These are phyloP conservation scores for Pythium utonaiense DNA, from an alignment of 352 stramenopile genomes.

Conservation along the genomic window DNA sequence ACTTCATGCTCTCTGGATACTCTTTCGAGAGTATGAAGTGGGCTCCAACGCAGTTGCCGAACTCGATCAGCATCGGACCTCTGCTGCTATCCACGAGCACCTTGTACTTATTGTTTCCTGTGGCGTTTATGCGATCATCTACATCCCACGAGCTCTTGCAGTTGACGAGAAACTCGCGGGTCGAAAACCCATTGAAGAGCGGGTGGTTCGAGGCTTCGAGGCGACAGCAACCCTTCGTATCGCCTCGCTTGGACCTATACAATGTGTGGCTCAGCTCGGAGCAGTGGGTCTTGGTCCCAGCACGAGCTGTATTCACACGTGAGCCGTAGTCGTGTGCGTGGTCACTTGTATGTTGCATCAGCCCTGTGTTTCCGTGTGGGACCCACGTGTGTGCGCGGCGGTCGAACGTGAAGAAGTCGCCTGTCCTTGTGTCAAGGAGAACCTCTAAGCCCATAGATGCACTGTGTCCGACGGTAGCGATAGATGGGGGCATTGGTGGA, in stretches of 20 bases:
- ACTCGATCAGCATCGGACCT: slow-evolving; percentile 77
- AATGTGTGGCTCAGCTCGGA: slow-evolving; percentile 36
- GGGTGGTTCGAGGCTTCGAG: slow-evolving; percentile 50
- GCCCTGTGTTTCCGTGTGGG: slow-evolving; percentile 71
- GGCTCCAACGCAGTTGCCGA: slow-evolving; percentile 68
- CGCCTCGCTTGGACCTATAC: slow-evolving; percentile 49
- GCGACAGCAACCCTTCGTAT: slow-evolving; percentile 61
- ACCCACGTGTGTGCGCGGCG: slow-evolving; percentile 36
- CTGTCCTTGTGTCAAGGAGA: slow-evolving; percentile 63
- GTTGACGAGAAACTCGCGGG: slow-evolving; percentile 58
- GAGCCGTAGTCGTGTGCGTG: slow-evolving; percentile 49
- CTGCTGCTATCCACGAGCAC: slow-evolving; percentile 76
- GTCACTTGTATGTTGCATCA: slow-evolving; percentile 68
- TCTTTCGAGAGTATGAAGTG: slow-evolving; percentile 60
- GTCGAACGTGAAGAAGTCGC: slow-evolving; percentile 66
- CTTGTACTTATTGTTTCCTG: slow-evolving; percentile 66
- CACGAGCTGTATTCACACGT: slow-evolving; percentile 57
- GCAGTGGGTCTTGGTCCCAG: slow-evolving; percentile 40
- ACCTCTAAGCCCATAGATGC: slow-evolving; percentile 26
- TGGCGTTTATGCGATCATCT: slow-evolving; percentile 72
- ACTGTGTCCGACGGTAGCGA: not conserved
- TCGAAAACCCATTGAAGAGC: slow-evolving; percentile 25
- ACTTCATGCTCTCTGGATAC: slow-evolving; percentile 58
- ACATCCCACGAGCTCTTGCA: slow-evolving; percentile 79
- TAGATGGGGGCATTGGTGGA: not conserved